A percentile compares a stretch with the other conserved stretches of the same genome.
Evolutionary conservation across 176 grass and related monocot species (phyloP).

Genomic region (Musa acuminata): DNA sequence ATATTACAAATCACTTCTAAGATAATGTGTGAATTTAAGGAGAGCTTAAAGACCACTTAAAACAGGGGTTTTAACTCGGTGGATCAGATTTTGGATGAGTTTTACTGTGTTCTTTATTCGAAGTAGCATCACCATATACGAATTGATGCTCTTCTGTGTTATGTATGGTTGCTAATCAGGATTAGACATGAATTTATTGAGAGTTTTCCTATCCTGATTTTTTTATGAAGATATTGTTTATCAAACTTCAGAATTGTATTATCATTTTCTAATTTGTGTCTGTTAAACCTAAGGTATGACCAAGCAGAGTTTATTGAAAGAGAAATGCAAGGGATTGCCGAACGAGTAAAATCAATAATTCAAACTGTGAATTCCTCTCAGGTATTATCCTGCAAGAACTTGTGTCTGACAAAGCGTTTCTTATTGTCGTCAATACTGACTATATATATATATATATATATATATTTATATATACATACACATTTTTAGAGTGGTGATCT

Average conservation of each 20-base stretch:
- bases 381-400: constrained; percentile 27
- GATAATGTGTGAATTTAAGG: no score
- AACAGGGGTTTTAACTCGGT: not conserved
- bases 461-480: not conserved
- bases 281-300: constrained; percentile 55
- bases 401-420: not conserved
- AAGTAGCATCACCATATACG: not conserved
- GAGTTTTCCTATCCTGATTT: not conserved
- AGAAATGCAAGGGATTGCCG: constrained; percentile 93
- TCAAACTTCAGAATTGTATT: no score
- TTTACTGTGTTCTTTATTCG: not conserved
- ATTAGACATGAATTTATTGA: not conserved
- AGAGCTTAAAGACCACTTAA: not conserved
- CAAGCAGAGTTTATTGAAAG: constrained; percentile 72
- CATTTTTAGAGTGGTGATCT: constrained; percentile 54
- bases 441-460: not conserved
- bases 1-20: no score
- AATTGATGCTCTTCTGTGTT: not conserved
- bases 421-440: not conserved
- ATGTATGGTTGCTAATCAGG: not conserved
- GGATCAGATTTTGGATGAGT: not conserved
- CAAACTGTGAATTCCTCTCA: constrained; percentile 80
- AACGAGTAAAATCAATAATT: constrained; percentile 96
- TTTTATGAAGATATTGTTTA: no score
- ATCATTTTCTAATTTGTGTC: not conserved